Conservation (phyloP, 1,139 yeast species). For the Geotrichum klebahnii region DNA sequence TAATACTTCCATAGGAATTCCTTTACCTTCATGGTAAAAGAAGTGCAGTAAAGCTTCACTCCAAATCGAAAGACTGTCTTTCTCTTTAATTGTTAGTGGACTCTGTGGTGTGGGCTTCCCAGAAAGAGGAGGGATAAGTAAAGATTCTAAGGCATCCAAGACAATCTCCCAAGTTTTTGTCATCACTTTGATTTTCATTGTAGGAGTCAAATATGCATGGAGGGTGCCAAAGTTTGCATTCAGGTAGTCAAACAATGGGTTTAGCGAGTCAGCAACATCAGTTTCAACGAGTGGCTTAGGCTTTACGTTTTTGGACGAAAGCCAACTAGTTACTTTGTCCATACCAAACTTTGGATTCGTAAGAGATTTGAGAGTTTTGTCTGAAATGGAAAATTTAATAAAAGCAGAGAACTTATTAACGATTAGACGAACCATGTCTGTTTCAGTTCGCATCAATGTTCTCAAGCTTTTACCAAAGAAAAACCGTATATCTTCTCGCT, state of each 20-base stretch:
- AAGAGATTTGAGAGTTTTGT: constrained; percentile 33
- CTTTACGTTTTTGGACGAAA: constrained; percentile 44
- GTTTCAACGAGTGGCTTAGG: constrained; percentile 41
- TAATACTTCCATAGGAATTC: constrained; percentile 65
- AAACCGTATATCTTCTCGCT: constrained; percentile 70
- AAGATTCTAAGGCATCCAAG: constrained; percentile 57
- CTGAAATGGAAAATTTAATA: constrained; percentile 47
- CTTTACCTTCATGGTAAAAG: constrained; percentile 78
- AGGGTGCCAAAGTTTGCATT: constrained; percentile 65
- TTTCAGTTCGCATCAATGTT: constrained; percentile 56
- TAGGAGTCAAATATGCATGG: constrained; percentile 59
- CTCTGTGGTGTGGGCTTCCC: constrained; percentile 50
- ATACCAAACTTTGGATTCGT: constrained; percentile 40
- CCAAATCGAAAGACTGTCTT: constrained; percentile 73
- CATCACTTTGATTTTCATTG: constrained; percentile 63
- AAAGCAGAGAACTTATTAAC: constrained; percentile 56
- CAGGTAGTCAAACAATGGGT: constrained; percentile 70
- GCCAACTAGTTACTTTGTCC: constrained; percentile 51
- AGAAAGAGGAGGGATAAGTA: constrained; percentile 67
- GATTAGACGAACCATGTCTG: constrained; percentile 59
- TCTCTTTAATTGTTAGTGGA: constrained; percentile 56
- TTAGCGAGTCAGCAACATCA: constrained; percentile 62
- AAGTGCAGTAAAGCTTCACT: constrained; percentile 61
- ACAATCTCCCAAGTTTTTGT: constrained; percentile 71
- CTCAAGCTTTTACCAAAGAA: constrained; percentile 75